Conservation (phyloP, 306 rosid species). For the Argentina anserina region DNA sequence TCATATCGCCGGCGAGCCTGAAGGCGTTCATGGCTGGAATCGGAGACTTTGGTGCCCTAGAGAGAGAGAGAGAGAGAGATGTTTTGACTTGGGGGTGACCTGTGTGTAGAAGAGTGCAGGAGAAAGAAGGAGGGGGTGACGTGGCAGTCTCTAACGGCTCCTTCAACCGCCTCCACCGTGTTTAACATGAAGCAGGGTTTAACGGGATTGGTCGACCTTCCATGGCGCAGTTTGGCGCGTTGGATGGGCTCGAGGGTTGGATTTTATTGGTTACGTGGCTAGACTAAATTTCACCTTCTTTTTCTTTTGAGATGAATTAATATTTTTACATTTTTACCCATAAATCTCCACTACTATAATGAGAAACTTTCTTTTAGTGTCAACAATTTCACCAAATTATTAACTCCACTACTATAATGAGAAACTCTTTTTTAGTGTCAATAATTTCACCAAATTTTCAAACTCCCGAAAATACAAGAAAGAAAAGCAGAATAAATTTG, state of each 20-base stretch:
- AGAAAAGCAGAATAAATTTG: no score
- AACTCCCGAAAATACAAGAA: no score
- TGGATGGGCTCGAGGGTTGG: not conserved
- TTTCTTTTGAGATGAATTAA: no score
- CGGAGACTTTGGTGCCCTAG: constrained; percentile 24
- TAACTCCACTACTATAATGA: no score
- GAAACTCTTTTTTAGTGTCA: no score
- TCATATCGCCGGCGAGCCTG: constrained; percentile 95
- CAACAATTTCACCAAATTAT: no score
- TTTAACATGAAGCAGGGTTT: not conserved
- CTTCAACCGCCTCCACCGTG: constrained; percentile 22
- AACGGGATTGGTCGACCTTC: not conserved
- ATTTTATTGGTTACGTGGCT: not conserved
- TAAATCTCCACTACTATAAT: no score
- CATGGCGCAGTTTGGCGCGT: not conserved
- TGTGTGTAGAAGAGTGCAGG: not conserved
- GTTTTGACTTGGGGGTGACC: not conserved
- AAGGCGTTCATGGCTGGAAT: constrained; percentile 67
- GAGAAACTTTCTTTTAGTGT: no score
- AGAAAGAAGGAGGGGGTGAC: constrained; percentile 16
- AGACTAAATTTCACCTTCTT: no score
- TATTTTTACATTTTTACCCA: no score
- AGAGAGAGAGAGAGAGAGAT: constrained; percentile 7
- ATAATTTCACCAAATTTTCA: no score
- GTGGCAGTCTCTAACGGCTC: constrained; percentile 34